Evolutionary conservation across 352 stramenopile genomes (phyloP), one percentile per base, ranked within the genome.

Genomic region (Pythium vanterpoolii): DNA sequence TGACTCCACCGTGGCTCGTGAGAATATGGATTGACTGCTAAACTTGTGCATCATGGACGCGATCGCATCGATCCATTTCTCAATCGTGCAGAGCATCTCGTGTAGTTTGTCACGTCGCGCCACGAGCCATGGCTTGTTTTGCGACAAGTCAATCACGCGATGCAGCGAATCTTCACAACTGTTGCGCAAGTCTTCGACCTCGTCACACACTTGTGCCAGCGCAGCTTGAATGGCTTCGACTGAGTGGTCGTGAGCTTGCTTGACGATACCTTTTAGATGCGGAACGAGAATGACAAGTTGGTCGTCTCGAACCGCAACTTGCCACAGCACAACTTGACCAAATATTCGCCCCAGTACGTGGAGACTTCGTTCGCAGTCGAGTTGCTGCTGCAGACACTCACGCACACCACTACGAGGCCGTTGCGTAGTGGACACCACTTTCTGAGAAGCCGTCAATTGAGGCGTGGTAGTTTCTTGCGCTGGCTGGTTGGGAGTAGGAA

Each of bases 291-390:
- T 44, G 9, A 44, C 18, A 0, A 62, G 18, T 10, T 28, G 4
- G 14, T 24, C 34, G 19, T 40, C 24, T 27, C 10, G 21, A 19
- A n/a, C 30, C 21, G 21, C 21, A 10, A 45, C 11, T 3, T 54
- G 10, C 54, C 54, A 62, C 43, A 48, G 34, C 2, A 36, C 28
- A 14, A 54, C n/a, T 27, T 62, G 54, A 16, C 26, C 24, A 24
- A 62, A 2, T 19, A 28, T 53, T 40, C 19, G 11, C 4, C 48
- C 31, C 3, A 62, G n/a, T 4, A 16, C 13, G 10, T 48, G 54
- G 21, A 62, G 21, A 10, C 34, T 31, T 19, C 34, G 21, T 21
- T 54, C 54, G 14, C 31, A 39, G n/a, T 26, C 36, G 16, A 48
- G 3, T 40, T 62, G 54, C 19, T 38, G 14, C 16, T n/a, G 13